phyloP scores from a whole-genome alignment of 495 filamentous ascomycete genomes.

The Trichoderma asperelloides region DNA sequence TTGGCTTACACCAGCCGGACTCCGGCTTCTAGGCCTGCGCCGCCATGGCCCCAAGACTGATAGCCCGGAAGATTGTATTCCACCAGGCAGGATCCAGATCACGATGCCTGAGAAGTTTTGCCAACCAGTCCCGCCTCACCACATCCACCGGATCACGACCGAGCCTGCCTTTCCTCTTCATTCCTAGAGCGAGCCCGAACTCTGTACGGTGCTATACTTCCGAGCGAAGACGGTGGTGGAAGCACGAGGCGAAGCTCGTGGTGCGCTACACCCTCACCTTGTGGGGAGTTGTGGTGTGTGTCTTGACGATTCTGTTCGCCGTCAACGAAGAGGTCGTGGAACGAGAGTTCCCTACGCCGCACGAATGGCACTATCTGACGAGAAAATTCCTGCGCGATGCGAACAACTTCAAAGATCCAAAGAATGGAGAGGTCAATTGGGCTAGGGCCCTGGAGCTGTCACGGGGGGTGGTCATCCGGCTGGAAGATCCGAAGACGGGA shows the following conservation, averaged over 20 bases:
- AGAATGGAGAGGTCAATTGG: slow-evolving; percentile 55
- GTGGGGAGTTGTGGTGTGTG: slow-evolving; percentile 45
- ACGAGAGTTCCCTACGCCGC: slow-evolving; percentile 61
- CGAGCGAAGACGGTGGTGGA: slow-evolving; percentile 58
- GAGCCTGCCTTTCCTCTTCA: slow-evolving; percentile 67
- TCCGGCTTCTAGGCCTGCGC: neutral
- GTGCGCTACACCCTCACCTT: slow-evolving; percentile 49
- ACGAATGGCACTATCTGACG: slow-evolving; percentile 61
- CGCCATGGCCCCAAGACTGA: slow-evolving; percentile 1
- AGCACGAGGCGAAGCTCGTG: slow-evolving; percentile 50
- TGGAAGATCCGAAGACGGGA: slow-evolving; percentile 58
- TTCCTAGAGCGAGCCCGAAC: slow-evolving; percentile 43
- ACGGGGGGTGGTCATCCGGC: slow-evolving; percentile 43
- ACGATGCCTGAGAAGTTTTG: slow-evolving; percentile 1
- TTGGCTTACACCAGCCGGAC: neutral
- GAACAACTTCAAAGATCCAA: slow-evolving; percentile 37
- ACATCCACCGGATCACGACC: slow-evolving; percentile 42
- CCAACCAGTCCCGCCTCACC: slow-evolving; percentile 5
- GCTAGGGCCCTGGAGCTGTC: slow-evolving; percentile 46
- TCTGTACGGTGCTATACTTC: slow-evolving; percentile 68
- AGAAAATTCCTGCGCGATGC: slow-evolving; percentile 53
- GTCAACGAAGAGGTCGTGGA: slow-evolving; percentile 63
- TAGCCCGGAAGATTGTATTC: neutral
- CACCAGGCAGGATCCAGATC: neutral
- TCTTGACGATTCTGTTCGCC: slow-evolving; percentile 46